phyloP scores from a whole-genome alignment of 257 asterid genomes.

The Verbena officinalis region DNA sequence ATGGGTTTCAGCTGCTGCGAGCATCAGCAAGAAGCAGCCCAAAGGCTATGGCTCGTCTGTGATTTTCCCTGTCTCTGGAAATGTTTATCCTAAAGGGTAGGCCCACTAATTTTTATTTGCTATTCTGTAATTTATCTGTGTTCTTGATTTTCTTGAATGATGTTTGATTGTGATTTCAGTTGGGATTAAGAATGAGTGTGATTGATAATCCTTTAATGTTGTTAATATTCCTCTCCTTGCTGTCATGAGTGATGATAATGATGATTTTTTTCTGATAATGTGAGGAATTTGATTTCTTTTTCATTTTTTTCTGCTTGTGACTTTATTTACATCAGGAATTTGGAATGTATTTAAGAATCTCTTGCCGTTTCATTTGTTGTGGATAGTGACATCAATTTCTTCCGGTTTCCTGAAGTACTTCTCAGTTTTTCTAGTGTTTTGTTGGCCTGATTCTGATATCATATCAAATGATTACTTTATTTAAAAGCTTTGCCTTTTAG shows the following conservation, averaged over 20 bases:
- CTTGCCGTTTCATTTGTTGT: neutral
- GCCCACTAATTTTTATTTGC: neutral
- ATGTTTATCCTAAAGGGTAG: constrained; percentile 89
- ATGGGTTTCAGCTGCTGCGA: constrained; percentile 44
- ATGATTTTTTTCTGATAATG: too few relatives aligned
- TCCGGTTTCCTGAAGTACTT: neutral
- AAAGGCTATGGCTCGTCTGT: constrained; percentile 55
- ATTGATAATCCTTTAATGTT: neutral
- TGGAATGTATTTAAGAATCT: neutral
- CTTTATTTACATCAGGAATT: neutral
- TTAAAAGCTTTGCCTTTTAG: too few relatives aligned
- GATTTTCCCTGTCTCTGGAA: constrained; percentile 73
- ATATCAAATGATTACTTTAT: too few relatives aligned
- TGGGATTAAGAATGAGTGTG: constrained; percentile 23
- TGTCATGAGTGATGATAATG: neutral
- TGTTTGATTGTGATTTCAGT: constrained; percentile 18
- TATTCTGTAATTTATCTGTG: constrained; percentile 11
- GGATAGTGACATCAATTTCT: neutral
- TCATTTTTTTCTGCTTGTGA: too few relatives aligned
- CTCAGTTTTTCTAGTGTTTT: neutral
- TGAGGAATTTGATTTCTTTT: neutral
- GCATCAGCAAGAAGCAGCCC: constrained; percentile 31
- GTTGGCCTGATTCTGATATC: too few relatives aligned
- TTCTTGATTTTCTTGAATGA: constrained; percentile 11
- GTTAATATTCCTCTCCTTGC: neutral